Percentiles rank a stretch among this genome's conserved stretches.
Evolutionary conservation across 2,329 filamentous ascomycete genomes (phyloP).

Genomic region (Pyrenochaeta sp.): DNA sequence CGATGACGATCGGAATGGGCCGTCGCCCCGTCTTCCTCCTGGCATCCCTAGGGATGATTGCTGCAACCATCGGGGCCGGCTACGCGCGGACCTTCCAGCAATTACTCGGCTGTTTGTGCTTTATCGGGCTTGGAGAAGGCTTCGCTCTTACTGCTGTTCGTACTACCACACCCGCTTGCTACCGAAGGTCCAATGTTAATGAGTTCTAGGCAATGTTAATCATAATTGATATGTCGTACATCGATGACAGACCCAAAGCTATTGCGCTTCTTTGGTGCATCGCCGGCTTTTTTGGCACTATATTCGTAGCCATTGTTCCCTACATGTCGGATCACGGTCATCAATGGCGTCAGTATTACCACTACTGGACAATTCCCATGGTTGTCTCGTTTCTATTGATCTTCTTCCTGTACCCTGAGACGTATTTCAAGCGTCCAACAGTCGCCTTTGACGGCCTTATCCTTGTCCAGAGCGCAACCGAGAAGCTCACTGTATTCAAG

Average conservation of each 20-base stretch:
- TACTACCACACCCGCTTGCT: not conserved
- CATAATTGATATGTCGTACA: slow-evolving; percentile 52
- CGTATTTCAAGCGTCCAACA: slow-evolving; percentile 53
- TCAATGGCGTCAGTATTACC: slow-evolving; percentile 49
- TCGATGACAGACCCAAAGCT: slow-evolving; percentile 47
- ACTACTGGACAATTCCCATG: slow-evolving; percentile 37
- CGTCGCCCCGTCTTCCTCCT: slow-evolving; percentile 45
- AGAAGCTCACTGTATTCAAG: slow-evolving; percentile 51
- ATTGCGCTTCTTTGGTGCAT: slow-evolving; percentile 49
- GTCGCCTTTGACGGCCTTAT: slow-evolving; percentile 55
- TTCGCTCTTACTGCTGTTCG: slow-evolving; percentile 40
- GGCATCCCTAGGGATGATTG: slow-evolving; percentile 14
- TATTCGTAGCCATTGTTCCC: slow-evolving; percentile 35
- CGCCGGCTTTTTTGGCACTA: slow-evolving; percentile 31
- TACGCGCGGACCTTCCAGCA: slow-evolving; percentile 34
- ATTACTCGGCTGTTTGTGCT: slow-evolving; percentile 38
- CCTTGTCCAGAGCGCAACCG: slow-evolving; percentile 48
- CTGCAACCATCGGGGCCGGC: slow-evolving; percentile 38
- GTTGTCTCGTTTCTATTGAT: slow-evolving; percentile 35
- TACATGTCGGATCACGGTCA: slow-evolving; percentile 31
- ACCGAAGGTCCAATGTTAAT: not conserved
- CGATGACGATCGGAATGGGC: slow-evolving; percentile 49
- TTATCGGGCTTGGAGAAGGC: slow-evolving; percentile 47
- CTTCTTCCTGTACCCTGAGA: slow-evolving; percentile 49
- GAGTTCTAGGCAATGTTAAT: slow-evolving; percentile 42